Base-by-base conservation (phyloP, 768 basidiomycete species). In the Rickenella mellea region DNA sequence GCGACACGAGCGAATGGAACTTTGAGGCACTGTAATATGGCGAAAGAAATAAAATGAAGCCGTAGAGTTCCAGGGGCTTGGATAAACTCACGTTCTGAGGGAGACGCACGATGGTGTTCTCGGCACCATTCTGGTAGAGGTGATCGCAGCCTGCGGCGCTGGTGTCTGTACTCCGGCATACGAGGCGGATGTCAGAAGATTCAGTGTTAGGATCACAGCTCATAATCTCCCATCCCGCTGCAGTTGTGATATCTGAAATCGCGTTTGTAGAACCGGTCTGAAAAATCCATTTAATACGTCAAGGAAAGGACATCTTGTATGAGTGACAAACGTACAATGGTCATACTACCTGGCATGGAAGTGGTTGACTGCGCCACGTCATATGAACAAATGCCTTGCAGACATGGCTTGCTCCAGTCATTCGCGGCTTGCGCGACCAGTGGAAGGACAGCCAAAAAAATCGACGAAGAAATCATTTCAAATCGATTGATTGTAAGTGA, bases 161-260 rank as follows among this genome's bases (percentile, higher is more conserved):
- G n/a, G 44, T 31, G 19, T 51, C 44, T 14, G 56, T 52, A 14
- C 52, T 49, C 45, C 53, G 52, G 57, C 74, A 76, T 2, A 73
- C 71, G 15, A 73, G 61, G 7, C 71, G 68, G 37, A 74, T 66
- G 29, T 73, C 68, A 46, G 74, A 73, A 22, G 60, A 51, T 7
- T 64, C 44, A 0, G 55, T 45, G 42, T 65, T 60, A 3, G 67
- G 54, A 22, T 63, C 57, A 51, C 75, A 77, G 27, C 60, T 64
- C 17, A 74, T 48, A 30, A 76, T 72, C 27, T 63, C 59, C 73
- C 73, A 77, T 21, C 74, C 75, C 17, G 68, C 73, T 4, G 71
- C 70, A 5, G 49, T 10, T 1, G 67, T 69, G 32, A 69, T 60
- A 43, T 69, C 67, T 1, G 63, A 56, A 33, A 67, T 58, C 2